Conservation (phyloP, 1,139 yeast genomes). For the Geotrichum australiense region DNA sequence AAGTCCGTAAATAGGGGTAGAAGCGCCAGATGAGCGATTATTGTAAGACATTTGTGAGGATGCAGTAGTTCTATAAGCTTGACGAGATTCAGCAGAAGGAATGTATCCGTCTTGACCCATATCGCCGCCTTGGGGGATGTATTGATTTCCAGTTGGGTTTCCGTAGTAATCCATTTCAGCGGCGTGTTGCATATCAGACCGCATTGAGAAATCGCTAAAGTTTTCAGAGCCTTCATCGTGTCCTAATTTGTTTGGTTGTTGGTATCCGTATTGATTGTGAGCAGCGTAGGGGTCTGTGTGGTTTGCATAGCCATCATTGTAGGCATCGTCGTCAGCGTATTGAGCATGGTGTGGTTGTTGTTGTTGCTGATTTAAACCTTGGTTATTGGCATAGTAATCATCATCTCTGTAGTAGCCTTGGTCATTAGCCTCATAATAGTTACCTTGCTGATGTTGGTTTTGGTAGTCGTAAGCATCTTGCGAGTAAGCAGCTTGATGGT, state of each 20-base stretch:
- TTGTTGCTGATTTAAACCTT: constrained; percentile 31
- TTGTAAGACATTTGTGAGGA: constrained; percentile 48
- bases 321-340: constrained; percentile 31
- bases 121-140: constrained; percentile 26
- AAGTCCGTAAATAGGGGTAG: constrained; percentile 91
- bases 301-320: constrained; percentile 27
- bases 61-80: constrained; percentile 25
- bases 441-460: constrained; percentile 27
- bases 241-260: constrained; percentile 25
- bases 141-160: constrained; percentile 29
- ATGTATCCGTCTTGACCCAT: constrained; percentile 28
- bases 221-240: constrained; percentile 39
- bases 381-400: constrained; percentile 28
- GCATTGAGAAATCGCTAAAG: constrained; percentile 40
- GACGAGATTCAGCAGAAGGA: constrained; percentile 18
- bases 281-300: constrained; percentile 33
- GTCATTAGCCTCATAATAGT: constrained; percentile 26
- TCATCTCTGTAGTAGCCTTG: constrained; percentile 26
- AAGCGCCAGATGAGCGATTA: constrained; percentile 87
- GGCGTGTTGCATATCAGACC: constrained; percentile 37
- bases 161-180: constrained; percentile 38
- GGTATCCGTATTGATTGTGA: constrained; percentile 19
- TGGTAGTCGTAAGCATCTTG: constrained; percentile 25
- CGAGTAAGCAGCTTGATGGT: constrained; percentile 31
- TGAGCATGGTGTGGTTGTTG: constrained; percentile 32